phyloP scores from a whole-genome alignment of 2,329 filamentous ascomycete genomes.

The Fusarium sororula region DNA sequence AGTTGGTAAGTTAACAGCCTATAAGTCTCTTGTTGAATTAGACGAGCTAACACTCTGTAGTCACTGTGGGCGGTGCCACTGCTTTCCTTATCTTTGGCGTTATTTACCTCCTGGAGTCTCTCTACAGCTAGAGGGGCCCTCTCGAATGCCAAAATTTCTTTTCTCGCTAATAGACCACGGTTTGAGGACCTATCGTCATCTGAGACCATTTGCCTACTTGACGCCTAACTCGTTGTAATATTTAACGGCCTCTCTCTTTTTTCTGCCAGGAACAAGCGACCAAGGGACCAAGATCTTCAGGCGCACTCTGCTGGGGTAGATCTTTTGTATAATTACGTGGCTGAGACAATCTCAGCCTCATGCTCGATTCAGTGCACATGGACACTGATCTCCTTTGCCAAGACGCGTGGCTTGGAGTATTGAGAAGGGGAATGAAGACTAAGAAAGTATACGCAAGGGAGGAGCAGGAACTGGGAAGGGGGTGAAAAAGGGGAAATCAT shows the following conservation, averaged over 20 bases:
- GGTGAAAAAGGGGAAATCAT: background rate
- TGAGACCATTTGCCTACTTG: conserved; percentile 26
- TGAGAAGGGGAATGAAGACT: background rate
- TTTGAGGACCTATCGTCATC: conserved; percentile 7
- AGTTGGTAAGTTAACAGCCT: conserved; percentile 76
- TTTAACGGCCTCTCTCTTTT: conserved; percentile 29
- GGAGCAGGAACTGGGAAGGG: background rate
- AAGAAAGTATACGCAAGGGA: conserved; percentile 17
- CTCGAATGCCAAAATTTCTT: conserved; percentile 8
- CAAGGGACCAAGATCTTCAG: background rate
- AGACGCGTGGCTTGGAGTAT: background rate
- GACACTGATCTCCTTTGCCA: conserved; percentile 11
- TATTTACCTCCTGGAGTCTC: conserved; percentile 87
- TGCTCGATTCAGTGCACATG: background rate
- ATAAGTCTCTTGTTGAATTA: background rate
- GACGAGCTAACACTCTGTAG: conserved; percentile 57
- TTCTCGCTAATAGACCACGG: conserved; percentile 19
- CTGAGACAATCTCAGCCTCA: conserved; percentile 26
- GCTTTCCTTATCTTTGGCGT: conserved; percentile 92
- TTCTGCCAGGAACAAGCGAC: background rate
- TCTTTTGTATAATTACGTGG: conserved; percentile 28
- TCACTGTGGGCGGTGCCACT: conserved; percentile 89
- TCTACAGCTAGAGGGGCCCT: conserved; percentile 59
- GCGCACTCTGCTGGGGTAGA: background rate
- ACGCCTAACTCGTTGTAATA: conserved; percentile 35